Evolutionary conservation across 2,329 filamentous ascomycete species (phyloP).

Genomic region (Helicocarpus griseus): DNA sequence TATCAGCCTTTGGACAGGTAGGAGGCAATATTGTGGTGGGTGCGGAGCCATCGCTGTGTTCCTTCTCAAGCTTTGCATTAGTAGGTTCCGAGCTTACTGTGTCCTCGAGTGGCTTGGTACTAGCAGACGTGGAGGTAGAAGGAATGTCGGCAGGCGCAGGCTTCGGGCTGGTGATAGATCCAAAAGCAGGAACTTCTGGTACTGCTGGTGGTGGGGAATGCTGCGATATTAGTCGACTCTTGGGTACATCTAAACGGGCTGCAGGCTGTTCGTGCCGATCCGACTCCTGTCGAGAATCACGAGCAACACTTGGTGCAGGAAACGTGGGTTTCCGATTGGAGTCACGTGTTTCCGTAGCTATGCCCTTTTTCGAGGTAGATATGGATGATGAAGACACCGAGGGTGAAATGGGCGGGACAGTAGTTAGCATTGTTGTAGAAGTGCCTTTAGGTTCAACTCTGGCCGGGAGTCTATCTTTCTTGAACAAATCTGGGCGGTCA

Average conservation of each 20-base stretch:
- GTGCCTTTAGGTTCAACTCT: slow-evolving; percentile 17
- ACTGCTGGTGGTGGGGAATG: slow-evolving; percentile 29
- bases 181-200: slow-evolving; percentile 36
- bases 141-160: slow-evolving; percentile 13
- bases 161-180: slow-evolving; percentile 26
- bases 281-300: slow-evolving; percentile 25
- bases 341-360: slow-evolving; percentile 8
- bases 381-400: not conserved
- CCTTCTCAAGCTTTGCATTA: slow-evolving; percentile 15
- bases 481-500: slow-evolving; percentile 28
- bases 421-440: slow-evolving; percentile 10
- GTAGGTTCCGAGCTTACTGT: not conserved
- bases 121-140: slow-evolving; percentile 16
- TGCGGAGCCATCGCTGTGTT: slow-evolving; percentile 14
- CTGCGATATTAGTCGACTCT: slow-evolving; percentile 21
- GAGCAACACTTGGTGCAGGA: slow-evolving; percentile 7
- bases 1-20: slow-evolving; percentile 36
- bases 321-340: not conserved
- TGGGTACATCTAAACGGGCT: slow-evolving; percentile 19
- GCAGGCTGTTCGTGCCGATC: slow-evolving; percentile 20
- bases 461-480: slow-evolving; percentile 28
- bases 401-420: slow-evolving; percentile 7
- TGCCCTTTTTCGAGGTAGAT: not conserved
- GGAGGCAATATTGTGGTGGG: slow-evolving; percentile 28
- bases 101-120: not conserved